Evolutionary conservation across 805 yeast species (phyloP).

Genomic region (Kodamaea jinghongensis): DNA sequence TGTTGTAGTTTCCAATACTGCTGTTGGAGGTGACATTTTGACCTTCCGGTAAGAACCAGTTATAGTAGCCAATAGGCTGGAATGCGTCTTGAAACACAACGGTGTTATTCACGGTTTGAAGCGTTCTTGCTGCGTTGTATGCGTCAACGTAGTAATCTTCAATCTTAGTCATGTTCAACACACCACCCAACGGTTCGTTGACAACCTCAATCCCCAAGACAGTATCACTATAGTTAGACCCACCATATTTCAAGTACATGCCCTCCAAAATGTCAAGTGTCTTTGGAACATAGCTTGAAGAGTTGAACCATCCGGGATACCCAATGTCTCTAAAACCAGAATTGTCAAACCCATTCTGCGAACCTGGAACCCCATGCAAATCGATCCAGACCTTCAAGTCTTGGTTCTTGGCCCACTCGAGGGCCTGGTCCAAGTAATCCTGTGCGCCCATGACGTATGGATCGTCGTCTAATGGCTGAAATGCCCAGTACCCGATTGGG

Average conservation of each 20-base stretch:
- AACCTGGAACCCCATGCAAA: constrained; percentile 79
- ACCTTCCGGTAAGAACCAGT: constrained; percentile 36
- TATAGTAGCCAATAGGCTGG: constrained; percentile 53
- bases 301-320: constrained; percentile 35
- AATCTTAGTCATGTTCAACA: constrained; percentile 20
- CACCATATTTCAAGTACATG: constrained; percentile 37
- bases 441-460: constrained; percentile 70
- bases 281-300: constrained; percentile 24
- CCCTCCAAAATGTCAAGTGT: constrained; percentile 32
- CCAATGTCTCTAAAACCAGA: constrained; percentile 59
- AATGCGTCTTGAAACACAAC: constrained; percentile 70
- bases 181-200: constrained; percentile 38
- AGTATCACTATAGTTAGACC: constrained; percentile 29
- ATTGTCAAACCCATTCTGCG: constrained; percentile 85
- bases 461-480: constrained; percentile 46
- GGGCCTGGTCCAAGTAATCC: constrained; percentile 58
- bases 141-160: constrained; percentile 28
- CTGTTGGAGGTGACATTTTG: constrained; percentile 8
- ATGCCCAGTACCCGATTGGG: constrained; percentile 84
- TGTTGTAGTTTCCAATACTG: constrained; percentile 23
- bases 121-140: constrained; percentile 31
- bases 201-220: constrained; percentile 40
- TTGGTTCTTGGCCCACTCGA: constrained; percentile 63
- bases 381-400: constrained; percentile 71
- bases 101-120: constrained; percentile 34